Conservation (phyloP, 345 rosid species). For the Syzygium oleosum region DNA sequence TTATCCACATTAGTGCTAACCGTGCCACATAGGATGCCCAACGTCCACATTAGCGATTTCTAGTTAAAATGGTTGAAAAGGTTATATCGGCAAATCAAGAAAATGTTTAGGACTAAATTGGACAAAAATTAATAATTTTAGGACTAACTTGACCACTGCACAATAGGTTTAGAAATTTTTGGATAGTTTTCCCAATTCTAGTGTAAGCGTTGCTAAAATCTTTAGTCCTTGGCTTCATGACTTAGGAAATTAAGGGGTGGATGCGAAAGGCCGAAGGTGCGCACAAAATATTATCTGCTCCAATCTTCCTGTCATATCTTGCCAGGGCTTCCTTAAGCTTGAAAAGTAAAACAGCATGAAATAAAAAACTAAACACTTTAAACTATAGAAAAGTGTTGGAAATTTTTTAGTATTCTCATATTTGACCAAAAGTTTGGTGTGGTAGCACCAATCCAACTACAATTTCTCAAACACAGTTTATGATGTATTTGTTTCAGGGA, state of each 20-base stretch:
- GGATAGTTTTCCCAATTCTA: not conserved
- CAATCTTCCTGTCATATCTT: not conserved
- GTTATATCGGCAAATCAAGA: too few relatives aligned
- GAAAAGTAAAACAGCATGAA: not conserved
- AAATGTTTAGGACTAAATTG: too few relatives aligned
- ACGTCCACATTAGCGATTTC: too few relatives aligned
- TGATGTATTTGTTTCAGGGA: not conserved
- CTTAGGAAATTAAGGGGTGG: not conserved
- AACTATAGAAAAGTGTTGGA: not conserved
- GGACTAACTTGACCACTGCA: not conserved
- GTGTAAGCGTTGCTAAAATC: not conserved
- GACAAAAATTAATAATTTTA: too few relatives aligned
- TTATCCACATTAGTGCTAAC: too few relatives aligned
- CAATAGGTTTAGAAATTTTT: too few relatives aligned
- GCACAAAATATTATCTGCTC: not conserved
- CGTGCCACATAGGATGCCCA: not conserved
- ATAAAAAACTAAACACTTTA: not conserved
- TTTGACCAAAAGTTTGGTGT: not conserved
- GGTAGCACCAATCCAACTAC: not conserved
- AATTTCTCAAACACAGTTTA: not conserved
- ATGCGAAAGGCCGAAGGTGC: not conserved
- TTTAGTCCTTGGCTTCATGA: not conserved
- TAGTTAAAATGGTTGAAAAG: not conserved
- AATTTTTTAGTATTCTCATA: not conserved
- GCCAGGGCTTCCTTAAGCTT: not conserved